Conservation (phyloP, 352 stramenopile genomes). For the Paralagenidium karlingii region DNA sequence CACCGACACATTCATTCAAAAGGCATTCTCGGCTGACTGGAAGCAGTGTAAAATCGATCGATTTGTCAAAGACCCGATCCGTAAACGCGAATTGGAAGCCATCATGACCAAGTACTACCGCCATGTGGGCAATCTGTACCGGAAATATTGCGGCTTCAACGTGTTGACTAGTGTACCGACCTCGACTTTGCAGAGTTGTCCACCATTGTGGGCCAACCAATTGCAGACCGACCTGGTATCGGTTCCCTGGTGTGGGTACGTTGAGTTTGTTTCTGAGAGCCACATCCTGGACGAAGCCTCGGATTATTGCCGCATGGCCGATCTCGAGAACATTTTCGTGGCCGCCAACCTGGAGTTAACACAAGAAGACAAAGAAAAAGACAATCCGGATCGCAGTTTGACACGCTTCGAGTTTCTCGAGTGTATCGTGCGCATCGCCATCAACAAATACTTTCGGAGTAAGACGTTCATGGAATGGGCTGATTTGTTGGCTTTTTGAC, state of each 20-base stretch:
- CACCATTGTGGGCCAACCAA: conserved; percentile 24
- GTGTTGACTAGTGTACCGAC: conserved; percentile 38
- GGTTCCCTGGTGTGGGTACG: conserved; percentile 57
- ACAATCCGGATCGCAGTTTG: conserved; percentile 65
- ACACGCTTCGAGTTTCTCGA: conserved; percentile 74
- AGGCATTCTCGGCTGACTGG: conserved; percentile 56
- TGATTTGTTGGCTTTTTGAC: not conserved
- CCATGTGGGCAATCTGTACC: conserved; percentile 41
- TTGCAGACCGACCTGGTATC: conserved; percentile 56
- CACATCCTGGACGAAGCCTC: conserved; percentile 52
- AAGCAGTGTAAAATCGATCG: conserved; percentile 63
- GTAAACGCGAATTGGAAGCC: conserved; percentile 41
- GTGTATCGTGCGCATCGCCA: conserved; percentile 56
- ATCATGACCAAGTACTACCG: conserved; percentile 40
- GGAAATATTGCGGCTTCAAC: conserved; percentile 49
- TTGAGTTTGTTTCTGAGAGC: conserved; percentile 50
- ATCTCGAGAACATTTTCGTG: conserved; percentile 75
- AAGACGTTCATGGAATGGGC: conserved; percentile 3
- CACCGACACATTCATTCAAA: conserved; percentile 48
- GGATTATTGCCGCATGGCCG: conserved; percentile 44
- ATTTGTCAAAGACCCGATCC: conserved; percentile 47
- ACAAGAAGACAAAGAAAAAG: conserved; percentile 61
- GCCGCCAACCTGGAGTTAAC: conserved; percentile 68
- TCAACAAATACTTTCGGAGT: conserved; percentile 69
- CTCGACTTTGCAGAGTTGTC: conserved; percentile 21